Evolutionary conservation across 129 eudicot species (phyloP).

Genomic region (Flaveria trinervia): DNA sequence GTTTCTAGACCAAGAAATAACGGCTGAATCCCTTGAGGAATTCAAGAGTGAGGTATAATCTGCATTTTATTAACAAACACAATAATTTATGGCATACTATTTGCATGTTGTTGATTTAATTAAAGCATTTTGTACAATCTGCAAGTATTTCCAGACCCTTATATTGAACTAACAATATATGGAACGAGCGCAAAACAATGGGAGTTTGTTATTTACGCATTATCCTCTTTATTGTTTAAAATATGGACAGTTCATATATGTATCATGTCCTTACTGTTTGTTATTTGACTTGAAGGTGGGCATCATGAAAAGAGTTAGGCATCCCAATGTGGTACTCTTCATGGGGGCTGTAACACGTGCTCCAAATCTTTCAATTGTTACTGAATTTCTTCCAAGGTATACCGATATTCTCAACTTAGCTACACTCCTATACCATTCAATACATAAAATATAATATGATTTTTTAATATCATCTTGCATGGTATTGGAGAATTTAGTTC

Average conservation of each 20-base stretch:
- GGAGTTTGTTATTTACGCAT: not conserved
- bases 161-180: not conserved
- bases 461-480: too few species aligned
- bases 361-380: constrained; percentile 94
- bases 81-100: not conserved
- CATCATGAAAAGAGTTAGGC: constrained; percentile 91
- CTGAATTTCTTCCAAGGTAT: constrained; percentile 99
- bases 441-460: too few species aligned
- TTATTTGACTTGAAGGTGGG: constrained; percentile 58
- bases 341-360: constrained; percentile 98
- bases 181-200: not conserved
- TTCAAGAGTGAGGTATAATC: constrained; percentile 83
- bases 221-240: not conserved
- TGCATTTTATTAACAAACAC: too few species aligned
- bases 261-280: too few species aligned
- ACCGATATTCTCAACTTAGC: constrained; percentile 1
- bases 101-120: not conserved
- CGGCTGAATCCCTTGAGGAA: constrained; percentile 85
- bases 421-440: too few species aligned
- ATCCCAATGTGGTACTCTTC: constrained; percentile 97
- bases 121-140: not conserved
- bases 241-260: not conserved
- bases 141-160: not conserved
- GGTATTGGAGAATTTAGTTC: too few species aligned
- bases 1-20: constrained; percentile 82